Evolutionary conservation across 2,329 filamentous ascomycete genomes (phyloP).

Genomic region (Xylaria arbuscula): DNA sequence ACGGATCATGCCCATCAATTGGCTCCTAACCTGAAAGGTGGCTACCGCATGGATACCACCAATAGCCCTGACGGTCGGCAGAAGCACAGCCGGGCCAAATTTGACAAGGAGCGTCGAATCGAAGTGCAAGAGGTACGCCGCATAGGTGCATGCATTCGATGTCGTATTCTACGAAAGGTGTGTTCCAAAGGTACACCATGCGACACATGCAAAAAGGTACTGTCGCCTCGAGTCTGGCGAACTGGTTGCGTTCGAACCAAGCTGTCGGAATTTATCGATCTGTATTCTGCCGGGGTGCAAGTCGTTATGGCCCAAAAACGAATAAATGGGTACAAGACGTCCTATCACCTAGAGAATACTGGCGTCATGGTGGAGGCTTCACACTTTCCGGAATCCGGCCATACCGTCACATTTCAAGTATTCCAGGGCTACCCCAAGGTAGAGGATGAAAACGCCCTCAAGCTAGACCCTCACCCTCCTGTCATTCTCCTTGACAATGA

Average conservation of each 20-base stretch:
- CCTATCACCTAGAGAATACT: constrained; percentile 61
- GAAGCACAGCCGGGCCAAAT: constrained; percentile 67
- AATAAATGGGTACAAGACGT: constrained; percentile 65
- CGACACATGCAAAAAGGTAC: constrained; percentile 71
- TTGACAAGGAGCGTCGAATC: constrained; percentile 68
- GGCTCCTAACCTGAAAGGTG: constrained; percentile 55
- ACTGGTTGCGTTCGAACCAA: constrained; percentile 72
- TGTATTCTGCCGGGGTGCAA: constrained; percentile 73
- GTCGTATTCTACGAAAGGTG: constrained; percentile 73
- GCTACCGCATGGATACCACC: constrained; percentile 64
- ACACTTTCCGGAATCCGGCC: constrained; percentile 66
- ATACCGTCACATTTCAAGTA: constrained; percentile 58
- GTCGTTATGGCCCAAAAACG: constrained; percentile 70
- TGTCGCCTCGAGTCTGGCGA: constrained; percentile 73
- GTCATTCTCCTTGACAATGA: constrained; percentile 70
- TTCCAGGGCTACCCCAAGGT: constrained; percentile 53
- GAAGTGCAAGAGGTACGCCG: constrained; percentile 74
- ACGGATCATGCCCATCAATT: constrained; percentile 48
- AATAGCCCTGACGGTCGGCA: constrained; percentile 60
- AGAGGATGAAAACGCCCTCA: constrained; percentile 49
- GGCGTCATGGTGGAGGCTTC: constrained; percentile 66
- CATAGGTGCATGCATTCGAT: constrained; percentile 73
- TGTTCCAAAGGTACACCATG: constrained; percentile 73
- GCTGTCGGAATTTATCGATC: constrained; percentile 69
- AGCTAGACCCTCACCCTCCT: constrained; percentile 42